Evolutionary conservation across 495 filamentous ascomycete species (phyloP).

Genomic region (Penicillium desertorum): DNA sequence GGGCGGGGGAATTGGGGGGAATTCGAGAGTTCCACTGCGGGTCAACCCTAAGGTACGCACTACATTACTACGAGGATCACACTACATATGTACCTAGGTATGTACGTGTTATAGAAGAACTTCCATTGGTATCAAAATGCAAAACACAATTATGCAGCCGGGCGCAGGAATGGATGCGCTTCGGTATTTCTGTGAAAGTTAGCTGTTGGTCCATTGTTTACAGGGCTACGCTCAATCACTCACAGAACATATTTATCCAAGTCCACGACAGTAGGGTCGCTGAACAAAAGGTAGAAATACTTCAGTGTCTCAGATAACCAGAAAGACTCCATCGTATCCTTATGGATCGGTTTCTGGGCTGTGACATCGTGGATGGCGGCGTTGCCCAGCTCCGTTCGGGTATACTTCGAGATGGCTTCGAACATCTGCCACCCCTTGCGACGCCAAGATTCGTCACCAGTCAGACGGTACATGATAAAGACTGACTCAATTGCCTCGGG

Average conservation of each 20-base stretch:
- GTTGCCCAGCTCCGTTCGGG: conserved; percentile 64
- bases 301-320: conserved; percentile 77
- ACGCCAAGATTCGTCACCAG: conserved; percentile 76
- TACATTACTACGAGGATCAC: neutral
- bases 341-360: conserved; percentile 35
- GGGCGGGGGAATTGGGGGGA: conserved; percentile 22
- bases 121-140: conserved; percentile 34
- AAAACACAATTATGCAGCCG: conserved; percentile 26
- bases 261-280: conserved; percentile 67
- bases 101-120: conserved; percentile 13
- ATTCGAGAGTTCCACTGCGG: conserved; percentile 19
- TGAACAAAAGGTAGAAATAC: conserved; percentile 78
- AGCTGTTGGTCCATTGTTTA: conserved; percentile 13
- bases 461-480: conserved; percentile 93
- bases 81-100: too few species aligned
- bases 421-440: conserved; percentile 93
- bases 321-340: conserved; percentile 58
- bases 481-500: conserved; percentile 95
- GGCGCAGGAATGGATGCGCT: conserved; percentile 54
- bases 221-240: conserved; percentile 30
- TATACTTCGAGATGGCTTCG: conserved; percentile 65
- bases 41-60: conserved; percentile 13
- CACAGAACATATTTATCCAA: conserved; percentile 82
- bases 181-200: conserved; percentile 50
- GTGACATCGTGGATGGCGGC: conserved; percentile 77